Evolutionary conservation across 345 rosid species (phyloP), one percentile per base, ranked within the genome.

Genomic region (Aquilaria sinensis): DNA sequence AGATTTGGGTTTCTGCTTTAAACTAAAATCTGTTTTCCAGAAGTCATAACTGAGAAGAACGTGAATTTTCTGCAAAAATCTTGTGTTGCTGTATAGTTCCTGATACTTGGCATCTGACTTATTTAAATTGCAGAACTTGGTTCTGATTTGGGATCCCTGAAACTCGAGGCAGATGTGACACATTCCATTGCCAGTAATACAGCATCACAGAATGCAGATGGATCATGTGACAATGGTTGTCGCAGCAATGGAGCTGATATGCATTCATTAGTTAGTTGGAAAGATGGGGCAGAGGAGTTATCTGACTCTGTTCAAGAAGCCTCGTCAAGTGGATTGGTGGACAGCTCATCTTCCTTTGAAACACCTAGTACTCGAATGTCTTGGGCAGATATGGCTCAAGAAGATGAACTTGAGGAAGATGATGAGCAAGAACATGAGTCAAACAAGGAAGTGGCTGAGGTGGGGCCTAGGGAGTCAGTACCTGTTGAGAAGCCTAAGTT

Each of bases 371-470:
- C 77, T 23, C 85, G 86, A 13, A 67, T 77, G 74, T 90, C 94
- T 3, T 90, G 99, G 99, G 99, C 99, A 3, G 99, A 94, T 74
- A 90, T 94, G 95, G 77, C 86, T 12, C 97, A 83, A 70, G 95
- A 90, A 71, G 97, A 90, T 71, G 99, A 90, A 56, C 78, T 94
- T 48, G 95, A 72, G 63, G 89, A 81, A 31, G 86, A 76, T 53
- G 85, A 75, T 45, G 84, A 6, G 49, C 67, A 37, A 37, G 43
- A 47, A 47, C 15, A 9, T 5, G 87, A 70, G 14, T 64, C 65
- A 29, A 63, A 53, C 67, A 72, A 76, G 63, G 81, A 57, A 46
- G 61, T 32, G 48, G 80, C 74, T 62, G 70, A 71, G 60, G 63
- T 59, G 58, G 54, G 75, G 46, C 62, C 78, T 10, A 78, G 76